Evolutionary conservation across 1,139 yeast species (phyloP).

Genomic region (Hyphopichia buzzinii): DNA sequence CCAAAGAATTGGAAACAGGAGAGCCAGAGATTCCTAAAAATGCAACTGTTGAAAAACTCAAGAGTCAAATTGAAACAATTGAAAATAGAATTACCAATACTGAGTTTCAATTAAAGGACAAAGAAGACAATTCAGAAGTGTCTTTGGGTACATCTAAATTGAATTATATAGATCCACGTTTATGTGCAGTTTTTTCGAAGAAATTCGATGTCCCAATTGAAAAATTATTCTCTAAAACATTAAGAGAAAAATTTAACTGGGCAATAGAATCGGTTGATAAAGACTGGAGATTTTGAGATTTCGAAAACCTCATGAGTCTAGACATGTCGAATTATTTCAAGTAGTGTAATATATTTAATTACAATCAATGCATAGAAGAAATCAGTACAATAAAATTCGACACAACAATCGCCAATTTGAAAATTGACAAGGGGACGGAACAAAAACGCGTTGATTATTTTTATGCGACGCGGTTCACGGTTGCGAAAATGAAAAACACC

Average conservation of each 20-base stretch:
- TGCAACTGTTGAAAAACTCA: slow-evolving; percentile 68
- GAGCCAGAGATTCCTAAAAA: slow-evolving; percentile 54
- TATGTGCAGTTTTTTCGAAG: slow-evolving; percentile 87
- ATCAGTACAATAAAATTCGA: not conserved
- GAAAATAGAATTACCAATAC: slow-evolving; percentile 72
- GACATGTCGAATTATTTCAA: no score
- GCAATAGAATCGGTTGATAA: slow-evolving; percentile 90
- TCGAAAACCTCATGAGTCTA: no score
- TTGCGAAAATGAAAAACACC: not conserved
- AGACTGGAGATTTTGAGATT: slow-evolving; percentile 81
- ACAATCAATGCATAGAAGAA: not conserved
- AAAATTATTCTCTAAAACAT: slow-evolving; percentile 84
- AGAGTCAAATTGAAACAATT: slow-evolving; percentile 67
- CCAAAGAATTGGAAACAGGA: slow-evolving; percentile 60
- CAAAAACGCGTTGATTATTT: slow-evolving; percentile 1
- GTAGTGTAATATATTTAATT: slow-evolving; percentile 1
- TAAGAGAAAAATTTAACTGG: slow-evolving; percentile 93
- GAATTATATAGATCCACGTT: slow-evolving; percentile 93
- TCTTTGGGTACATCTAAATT: slow-evolving; percentile 91
- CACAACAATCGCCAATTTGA: not conserved
- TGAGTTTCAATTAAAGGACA: slow-evolving; percentile 76
- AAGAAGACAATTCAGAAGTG: slow-evolving; percentile 91
- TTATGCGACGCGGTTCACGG: not conserved
- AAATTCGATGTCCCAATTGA: slow-evolving; percentile 88
- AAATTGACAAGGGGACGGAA: not conserved